Evolutionary conservation across 73 alveolate species (phyloP).

Genomic region (Paramecium primaurelia): DNA sequence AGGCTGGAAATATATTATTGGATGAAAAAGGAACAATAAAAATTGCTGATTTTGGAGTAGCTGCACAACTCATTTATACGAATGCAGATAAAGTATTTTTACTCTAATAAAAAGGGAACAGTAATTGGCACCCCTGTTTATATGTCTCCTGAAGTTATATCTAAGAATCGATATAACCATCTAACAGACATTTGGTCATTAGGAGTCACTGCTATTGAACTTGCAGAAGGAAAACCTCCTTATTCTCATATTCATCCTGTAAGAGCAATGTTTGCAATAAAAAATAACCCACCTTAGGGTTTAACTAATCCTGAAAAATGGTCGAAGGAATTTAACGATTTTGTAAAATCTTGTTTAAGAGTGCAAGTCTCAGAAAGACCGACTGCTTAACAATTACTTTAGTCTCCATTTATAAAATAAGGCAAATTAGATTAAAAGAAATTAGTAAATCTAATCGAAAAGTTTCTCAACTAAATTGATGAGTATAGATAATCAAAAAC

Average conservation of each 20-base stretch:
- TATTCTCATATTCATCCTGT: conserved; percentile 88
- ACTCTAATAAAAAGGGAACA: not conserved
- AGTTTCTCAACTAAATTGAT: not conserved
- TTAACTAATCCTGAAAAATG: conserved; percentile 89
- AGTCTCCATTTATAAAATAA: conserved; percentile 76
- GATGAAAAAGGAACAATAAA: conserved; percentile 95
- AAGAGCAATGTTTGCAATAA: conserved; percentile 92
- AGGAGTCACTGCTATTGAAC: conserved; percentile 92
- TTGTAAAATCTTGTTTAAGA: conserved; percentile 87
- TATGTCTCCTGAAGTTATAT: conserved; percentile 70
- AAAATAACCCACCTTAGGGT: conserved; percentile 87
- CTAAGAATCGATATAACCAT: conserved; percentile 57
- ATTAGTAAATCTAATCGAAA: not conserved
- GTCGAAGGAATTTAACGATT: conserved; percentile 90
- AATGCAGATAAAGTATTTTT: conserved; percentile 72
- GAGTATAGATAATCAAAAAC: not conserved
- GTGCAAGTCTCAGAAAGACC: conserved; percentile 92
- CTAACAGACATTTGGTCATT: conserved; percentile 87
- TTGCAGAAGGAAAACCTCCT: conserved; percentile 99
- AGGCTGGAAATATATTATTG: conserved; percentile 97
- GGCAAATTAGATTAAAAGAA: conserved; percentile 3
- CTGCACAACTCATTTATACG: conserved; percentile 91
- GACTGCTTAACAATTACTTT: conserved; percentile 88
- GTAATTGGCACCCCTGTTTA: conserved; percentile 71
- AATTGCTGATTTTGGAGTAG: conserved; percentile 97